Conservation (phyloP, 2,329 filamentous ascomycete genomes). For the Pseudocercospora eumusae region DNA sequence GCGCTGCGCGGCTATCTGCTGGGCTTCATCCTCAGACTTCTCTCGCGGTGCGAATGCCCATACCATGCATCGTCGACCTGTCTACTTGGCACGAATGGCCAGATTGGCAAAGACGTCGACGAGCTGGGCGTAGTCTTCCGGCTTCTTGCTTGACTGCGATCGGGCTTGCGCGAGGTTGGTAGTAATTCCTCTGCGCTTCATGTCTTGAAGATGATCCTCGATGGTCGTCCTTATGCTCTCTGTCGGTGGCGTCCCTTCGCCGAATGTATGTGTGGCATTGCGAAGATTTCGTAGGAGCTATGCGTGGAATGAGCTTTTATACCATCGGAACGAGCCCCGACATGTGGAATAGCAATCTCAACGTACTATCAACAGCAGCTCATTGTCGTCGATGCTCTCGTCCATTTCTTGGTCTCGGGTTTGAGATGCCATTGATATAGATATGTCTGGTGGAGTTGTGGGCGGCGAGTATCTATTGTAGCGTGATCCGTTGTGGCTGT, state of each 20-base stretch:
- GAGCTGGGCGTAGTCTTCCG: constrained; percentile 14
- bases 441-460: neutral
- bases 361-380: constrained; percentile 7
- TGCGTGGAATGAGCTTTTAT: neutral
- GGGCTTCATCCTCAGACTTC: too few species aligned
- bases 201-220: constrained; percentile 37
- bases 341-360: neutral
- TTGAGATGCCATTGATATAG: neutral
- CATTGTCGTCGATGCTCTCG: neutral
- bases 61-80: too few species aligned
- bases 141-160: constrained; percentile 4
- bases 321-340: neutral
- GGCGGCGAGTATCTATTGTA: neutral
- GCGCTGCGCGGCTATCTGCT: neutral
- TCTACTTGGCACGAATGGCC: neutral
- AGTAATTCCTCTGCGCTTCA: constrained; percentile 31
- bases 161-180: constrained; percentile 32
- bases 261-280: constrained; percentile 42
- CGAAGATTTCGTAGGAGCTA: constrained; percentile 42
- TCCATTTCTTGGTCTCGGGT: neutral
- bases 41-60: too few species aligned
- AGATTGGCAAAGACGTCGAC: constrained; percentile 5
- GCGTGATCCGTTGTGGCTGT: neutral
- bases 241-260: constrained; percentile 38
- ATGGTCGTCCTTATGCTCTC: constrained; percentile 36